Percentiles rank a stretch among this genome's conserved stretches.
Evolutionary conservation across 2,329 filamentous ascomycete species (phyloP).

Genomic region (Colletotrichum navitas): DNA sequence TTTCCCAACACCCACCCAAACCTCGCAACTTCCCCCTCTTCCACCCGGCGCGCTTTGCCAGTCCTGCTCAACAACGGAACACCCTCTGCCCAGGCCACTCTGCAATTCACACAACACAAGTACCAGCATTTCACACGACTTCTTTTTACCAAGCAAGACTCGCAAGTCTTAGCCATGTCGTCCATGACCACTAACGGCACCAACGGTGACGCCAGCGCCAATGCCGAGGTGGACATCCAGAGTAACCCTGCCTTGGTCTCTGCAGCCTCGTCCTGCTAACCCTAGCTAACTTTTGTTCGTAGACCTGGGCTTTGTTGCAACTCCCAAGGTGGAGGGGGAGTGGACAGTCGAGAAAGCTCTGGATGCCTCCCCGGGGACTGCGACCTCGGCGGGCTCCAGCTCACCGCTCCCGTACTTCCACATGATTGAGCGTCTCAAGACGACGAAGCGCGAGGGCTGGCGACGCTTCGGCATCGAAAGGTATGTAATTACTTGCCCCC

Average conservation of each 20-base stretch:
- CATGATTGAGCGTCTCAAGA: constrained; percentile 93
- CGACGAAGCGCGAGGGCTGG: constrained; percentile 96
- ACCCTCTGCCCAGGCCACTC: too few relatives aligned
- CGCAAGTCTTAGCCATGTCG: constrained; percentile 15
- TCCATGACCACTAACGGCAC: constrained; percentile 17
- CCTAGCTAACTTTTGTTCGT: constrained; percentile 7
- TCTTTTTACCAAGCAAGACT: neutral
- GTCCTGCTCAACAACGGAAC: neutral
- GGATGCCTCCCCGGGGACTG: constrained; percentile 21
- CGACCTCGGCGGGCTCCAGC: constrained; percentile 69
- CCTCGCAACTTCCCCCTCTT: neutral
- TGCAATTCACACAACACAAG: neutral
- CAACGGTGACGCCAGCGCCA: constrained; percentile 19
- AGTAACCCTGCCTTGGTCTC: constrained; percentile 10
- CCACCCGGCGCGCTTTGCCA: neutral
- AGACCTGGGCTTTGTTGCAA: constrained; percentile 46
- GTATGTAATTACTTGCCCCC: constrained; percentile 51
- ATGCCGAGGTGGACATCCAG: constrained; percentile 37
- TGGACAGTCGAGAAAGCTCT: constrained; percentile 46
- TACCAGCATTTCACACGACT: neutral
- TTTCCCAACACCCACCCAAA: neutral
- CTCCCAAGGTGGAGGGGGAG: constrained; percentile 44
- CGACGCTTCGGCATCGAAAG: constrained; percentile 82
- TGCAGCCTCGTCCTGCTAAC: neutral
- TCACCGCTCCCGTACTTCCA: constrained; percentile 95